Percentiles rank a stretch among this genome's conserved stretches.
Conservation (phyloP, 176 grass and related monocot genomes). For the Zoysia pacifica region DNA sequence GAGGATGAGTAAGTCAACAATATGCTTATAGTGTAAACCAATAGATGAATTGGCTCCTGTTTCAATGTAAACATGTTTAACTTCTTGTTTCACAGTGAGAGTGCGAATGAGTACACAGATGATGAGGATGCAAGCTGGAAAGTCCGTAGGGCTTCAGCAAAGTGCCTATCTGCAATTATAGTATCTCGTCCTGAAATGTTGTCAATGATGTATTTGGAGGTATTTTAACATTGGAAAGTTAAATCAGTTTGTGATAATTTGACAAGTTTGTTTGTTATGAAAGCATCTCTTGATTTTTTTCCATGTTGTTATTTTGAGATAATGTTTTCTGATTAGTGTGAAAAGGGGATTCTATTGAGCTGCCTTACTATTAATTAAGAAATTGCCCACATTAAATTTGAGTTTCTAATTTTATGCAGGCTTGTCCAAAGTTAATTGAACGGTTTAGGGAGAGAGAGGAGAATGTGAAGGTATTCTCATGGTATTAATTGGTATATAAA, state of each 20-base stretch:
- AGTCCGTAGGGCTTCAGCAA: constrained; percentile 90
- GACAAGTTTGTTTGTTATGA: constrained; percentile 4
- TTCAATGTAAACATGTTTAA: constrained; percentile 17
- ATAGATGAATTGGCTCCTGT: constrained; percentile 24
- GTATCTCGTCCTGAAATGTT: constrained; percentile 89
- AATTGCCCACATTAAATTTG: not conserved
- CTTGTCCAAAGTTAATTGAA: constrained; percentile 95
- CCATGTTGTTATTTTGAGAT: not conserved
- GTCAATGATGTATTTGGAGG: constrained; percentile 84
- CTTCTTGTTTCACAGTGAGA: constrained; percentile 65
- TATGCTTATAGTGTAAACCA: constrained; percentile 15
- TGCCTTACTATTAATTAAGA: constrained; percentile 10
- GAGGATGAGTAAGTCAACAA: constrained; percentile 82
- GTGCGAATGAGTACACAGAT: constrained; percentile 96
- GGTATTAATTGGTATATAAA: constrained; percentile 11
- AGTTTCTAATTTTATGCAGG: constrained; percentile 47
- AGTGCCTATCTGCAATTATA: constrained; percentile 94
- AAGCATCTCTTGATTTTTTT: not conserved
- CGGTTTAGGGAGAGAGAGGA: constrained; percentile 97
- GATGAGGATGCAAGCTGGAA: constrained; percentile 99
- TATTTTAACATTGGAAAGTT: constrained; percentile 30
- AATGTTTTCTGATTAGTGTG: not conserved
- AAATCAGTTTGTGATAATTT: not conserved
- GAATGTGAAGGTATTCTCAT: constrained; percentile 86
- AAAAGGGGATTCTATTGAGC: not conserved